Evolutionary conservation across 2,329 filamentous ascomycete species (phyloP).

Genomic region (Fusarium veterinarium): DNA sequence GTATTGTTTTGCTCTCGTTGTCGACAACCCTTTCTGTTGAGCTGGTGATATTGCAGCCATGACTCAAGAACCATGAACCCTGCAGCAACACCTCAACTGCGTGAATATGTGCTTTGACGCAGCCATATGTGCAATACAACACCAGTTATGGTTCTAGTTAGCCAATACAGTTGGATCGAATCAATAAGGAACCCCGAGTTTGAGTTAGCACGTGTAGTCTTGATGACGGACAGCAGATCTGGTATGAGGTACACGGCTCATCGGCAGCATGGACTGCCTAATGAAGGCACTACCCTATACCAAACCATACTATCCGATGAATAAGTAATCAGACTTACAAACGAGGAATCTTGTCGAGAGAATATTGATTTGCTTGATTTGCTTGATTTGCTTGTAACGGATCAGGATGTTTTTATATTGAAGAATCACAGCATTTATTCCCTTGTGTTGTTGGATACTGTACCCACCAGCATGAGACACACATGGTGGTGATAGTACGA

Average conservation of each 20-base stretch:
- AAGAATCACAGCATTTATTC: too few relatives aligned
- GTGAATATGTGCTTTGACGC: conserved; percentile 21
- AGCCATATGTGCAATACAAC: neutral
- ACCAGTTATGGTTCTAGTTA: neutral
- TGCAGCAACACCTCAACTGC: neutral
- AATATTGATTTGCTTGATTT: too few relatives aligned
- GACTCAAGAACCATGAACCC: conserved; percentile 26
- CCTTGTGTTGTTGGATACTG: too few relatives aligned
- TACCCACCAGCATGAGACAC: rapidly evolving
- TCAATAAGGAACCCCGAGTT: neutral
- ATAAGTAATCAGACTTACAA: neutral
- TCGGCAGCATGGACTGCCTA: neutral
- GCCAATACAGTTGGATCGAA: neutral
- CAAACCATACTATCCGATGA: too few relatives aligned
- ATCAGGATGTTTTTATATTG: rapidly evolving
- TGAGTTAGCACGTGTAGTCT: neutral
- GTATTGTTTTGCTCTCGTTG: neutral
- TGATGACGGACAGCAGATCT: neutral
- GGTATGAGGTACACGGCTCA: neutral
- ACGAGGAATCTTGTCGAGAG: too few relatives aligned
- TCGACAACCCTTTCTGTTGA: neutral
- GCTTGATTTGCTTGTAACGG: too few relatives aligned
- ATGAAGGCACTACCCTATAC: neutral
- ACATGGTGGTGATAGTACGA: rapidly evolving
- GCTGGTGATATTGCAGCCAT: neutral